Conservation (phyloP, 352 stramenopile genomes). For the Phytopythium kandeliae region DNA sequence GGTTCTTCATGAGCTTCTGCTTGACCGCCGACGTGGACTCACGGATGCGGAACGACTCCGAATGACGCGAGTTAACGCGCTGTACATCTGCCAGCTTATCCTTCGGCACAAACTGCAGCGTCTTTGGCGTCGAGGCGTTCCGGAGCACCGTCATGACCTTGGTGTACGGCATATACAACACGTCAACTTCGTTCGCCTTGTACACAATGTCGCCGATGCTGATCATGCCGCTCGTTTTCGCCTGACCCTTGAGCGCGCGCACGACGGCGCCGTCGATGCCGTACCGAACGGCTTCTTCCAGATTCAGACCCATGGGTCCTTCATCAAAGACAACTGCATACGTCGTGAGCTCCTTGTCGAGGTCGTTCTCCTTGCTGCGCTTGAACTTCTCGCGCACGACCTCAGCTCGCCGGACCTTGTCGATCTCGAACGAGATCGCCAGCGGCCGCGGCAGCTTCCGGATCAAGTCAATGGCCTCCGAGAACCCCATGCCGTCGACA, state of each 20-base stretch:
- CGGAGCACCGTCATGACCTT: slow-evolving; percentile 83
- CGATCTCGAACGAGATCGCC: slow-evolving; percentile 81
- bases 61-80: slow-evolving; percentile 76
- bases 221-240: slow-evolving; percentile 80
- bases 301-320: slow-evolving; percentile 74
- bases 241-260: slow-evolving; percentile 75
- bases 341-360: slow-evolving; percentile 71
- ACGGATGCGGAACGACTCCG: slow-evolving; percentile 63
- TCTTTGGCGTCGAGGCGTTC: slow-evolving; percentile 61
- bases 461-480: slow-evolving; percentile 78
- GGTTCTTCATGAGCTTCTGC: slow-evolving; percentile 66
- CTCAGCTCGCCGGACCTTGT: slow-evolving; percentile 49
- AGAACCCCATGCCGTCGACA: slow-evolving; percentile 79
- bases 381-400: slow-evolving; percentile 52
- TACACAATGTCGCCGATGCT: slow-evolving; percentile 82
- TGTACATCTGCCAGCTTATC: slow-evolving; percentile 82
- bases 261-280: slow-evolving; percentile 80
- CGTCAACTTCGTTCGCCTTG: slow-evolving; percentile 81
- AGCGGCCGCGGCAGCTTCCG: slow-evolving; percentile 74
- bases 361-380: slow-evolving; percentile 47
- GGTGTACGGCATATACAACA: slow-evolving; percentile 79
- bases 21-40: slow-evolving; percentile 57
- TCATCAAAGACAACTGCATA: slow-evolving; percentile 86
- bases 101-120: slow-evolving; percentile 81
- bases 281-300: slow-evolving; percentile 82